Base-by-base conservation (phyloP, 2,329 filamentous ascomycete genomes). In the Exophiala calicioides region DNA sequence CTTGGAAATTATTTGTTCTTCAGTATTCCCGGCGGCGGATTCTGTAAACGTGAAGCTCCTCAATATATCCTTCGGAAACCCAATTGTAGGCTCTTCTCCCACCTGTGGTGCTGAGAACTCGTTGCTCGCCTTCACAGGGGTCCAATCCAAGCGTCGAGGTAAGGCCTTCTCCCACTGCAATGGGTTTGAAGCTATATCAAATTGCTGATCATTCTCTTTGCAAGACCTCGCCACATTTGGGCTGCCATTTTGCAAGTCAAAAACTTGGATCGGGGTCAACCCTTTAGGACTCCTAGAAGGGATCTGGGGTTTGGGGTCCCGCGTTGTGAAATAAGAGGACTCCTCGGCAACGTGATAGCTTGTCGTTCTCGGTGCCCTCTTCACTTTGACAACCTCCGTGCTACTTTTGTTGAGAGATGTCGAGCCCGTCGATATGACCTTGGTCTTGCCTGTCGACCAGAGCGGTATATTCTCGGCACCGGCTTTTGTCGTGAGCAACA, bases 141-240 rank as follows among this genome's bases (percentile, higher is more conserved):
- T 90, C 86, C 86, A 90, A 47, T 83, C 75, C 10, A 68, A 60
- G 50, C 81, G 75, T 49, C 85, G 73, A 34, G 68, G 70, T 19
- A 77, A 62, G 5, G 84, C 85, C 34, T 62, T 52, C 52, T 66
- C 66, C 18, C 70, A 43, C n/a, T 65, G 58, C 19, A 69, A 41
- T 4, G 54, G 49, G 47, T 59, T 45, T 20, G 10, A 38, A 9
- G 29, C 33, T 30, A 8, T 35, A n/a, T n/a, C n/a, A n/a, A n/a
- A n/a, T n/a, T n/a, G n/a, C n/a, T n/a, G n/a, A n/a, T n/a, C n/a
- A n/a, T n/a, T n/a, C n/a, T n/a, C n/a, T n/a, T n/a, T 16, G n/a
- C 5, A 5, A 21, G 34, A 9, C 26, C 15, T 18, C 8, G 37
- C 16, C 7, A 21, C 24, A 10, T 18, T 15, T 32, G 16, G 13